Percentiles rank a stretch among this genome's conserved stretches.
phyloP scores from a whole-genome alignment of 352 stramenopile species.

The Aphanomyces euteiches region DNA sequence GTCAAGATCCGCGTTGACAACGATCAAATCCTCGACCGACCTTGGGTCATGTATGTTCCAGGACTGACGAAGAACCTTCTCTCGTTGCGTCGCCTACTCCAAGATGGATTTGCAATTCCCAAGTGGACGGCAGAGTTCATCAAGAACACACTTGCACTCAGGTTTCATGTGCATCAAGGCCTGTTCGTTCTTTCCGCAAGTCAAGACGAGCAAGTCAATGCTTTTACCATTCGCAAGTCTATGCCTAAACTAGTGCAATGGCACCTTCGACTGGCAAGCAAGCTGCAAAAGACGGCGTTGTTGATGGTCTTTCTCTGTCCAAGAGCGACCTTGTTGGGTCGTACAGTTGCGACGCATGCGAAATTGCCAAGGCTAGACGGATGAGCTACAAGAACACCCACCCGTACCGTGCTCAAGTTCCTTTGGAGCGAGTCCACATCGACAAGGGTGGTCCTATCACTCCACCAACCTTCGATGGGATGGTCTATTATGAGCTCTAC shows the following conservation, averaged over 20 bases:
- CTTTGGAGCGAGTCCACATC: no score
- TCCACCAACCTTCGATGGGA: no score
- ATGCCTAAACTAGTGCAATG: constrained; percentile 5
- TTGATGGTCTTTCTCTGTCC: neutral
- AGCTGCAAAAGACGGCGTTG: neutral
- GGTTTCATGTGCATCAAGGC: neutral
- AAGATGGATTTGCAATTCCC: neutral
- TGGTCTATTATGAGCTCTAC: no score
- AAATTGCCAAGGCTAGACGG: no score
- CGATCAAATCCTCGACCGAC: neutral
- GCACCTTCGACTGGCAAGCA: neutral
- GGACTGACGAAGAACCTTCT: neutral
- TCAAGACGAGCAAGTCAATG: neutral
- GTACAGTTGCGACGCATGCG: no score
- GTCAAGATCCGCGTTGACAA: neutral
- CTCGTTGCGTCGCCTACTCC: neutral
- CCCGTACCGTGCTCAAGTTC: no score
- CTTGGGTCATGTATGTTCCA: constrained; percentile 3
- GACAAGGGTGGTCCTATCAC: no score
- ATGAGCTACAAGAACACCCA: no score
- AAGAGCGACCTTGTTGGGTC: no score
- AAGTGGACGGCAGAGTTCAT: neutral
- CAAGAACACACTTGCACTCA: neutral
- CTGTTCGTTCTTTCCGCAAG: neutral
- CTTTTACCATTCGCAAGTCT: neutral